Evolutionary conservation across 148 eudicot genomes (phyloP).

Genomic region (Chenopodium berlandieri): DNA sequence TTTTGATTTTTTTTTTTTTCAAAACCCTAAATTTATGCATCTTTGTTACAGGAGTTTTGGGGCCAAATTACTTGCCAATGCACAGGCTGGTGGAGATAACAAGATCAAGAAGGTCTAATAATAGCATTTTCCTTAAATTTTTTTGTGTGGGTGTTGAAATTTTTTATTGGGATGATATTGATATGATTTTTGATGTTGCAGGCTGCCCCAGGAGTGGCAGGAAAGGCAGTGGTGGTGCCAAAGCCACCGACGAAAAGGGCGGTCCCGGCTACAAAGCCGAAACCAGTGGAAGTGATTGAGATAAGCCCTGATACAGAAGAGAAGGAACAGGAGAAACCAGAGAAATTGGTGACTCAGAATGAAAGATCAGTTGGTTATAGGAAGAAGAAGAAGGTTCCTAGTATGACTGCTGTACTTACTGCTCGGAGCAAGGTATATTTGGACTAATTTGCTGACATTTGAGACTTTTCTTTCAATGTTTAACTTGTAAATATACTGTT

Average conservation of each 20-base stretch:
- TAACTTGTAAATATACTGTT: neutral
- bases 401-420: conserved; percentile 57
- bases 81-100: conserved; percentile 52
- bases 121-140: neutral
- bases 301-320: conserved; percentile 65
- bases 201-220: conserved; percentile 21
- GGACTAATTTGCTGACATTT: neutral
- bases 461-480: neutral
- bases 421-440: conserved; percentile 75
- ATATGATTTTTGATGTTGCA: conserved; percentile 17
- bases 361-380: conserved; percentile 27
- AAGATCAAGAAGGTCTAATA: conserved; percentile 38
- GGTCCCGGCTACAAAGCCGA: conserved; percentile 34
- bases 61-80: conserved; percentile 66
- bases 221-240: conserved; percentile 28
- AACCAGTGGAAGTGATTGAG: conserved; percentile 57
- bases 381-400: conserved; percentile 37
- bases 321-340: conserved; percentile 26
- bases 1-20: neutral
- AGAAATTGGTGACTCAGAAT: conserved; percentile 20
- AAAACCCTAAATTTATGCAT: neutral
- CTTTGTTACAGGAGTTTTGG: conserved; percentile 43
- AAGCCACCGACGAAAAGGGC: conserved; percentile 44
- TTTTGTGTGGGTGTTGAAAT: neutral
- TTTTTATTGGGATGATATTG: neutral